Percentiles rank a stretch among this genome's conserved stretches.
These are phyloP conservation scores for Ceratobasidium sp. DNA, from an alignment of 1,284 basidiomycete species.

Conservation along the genomic window DNA sequence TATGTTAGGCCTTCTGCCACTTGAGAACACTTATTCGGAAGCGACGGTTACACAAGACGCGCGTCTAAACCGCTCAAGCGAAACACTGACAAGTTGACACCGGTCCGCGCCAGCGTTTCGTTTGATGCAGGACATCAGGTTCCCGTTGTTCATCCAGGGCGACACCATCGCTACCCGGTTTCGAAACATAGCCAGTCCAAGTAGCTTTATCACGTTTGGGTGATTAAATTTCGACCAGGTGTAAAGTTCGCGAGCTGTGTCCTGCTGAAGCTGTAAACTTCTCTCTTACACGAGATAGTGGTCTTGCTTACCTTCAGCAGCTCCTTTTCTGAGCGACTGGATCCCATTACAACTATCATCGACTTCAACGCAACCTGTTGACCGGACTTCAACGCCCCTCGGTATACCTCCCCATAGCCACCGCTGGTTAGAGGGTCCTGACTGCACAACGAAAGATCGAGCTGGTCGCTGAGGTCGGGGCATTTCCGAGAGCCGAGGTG, in stretches of 20 bases:
- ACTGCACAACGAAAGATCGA: neutral
- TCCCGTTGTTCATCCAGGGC: too few relatives aligned
- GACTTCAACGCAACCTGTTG: neutral
- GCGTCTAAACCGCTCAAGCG: neutral
- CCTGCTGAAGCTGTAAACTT: neutral
- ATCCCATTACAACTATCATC: neutral
- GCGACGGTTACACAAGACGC: neutral
- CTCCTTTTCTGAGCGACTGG: neutral
- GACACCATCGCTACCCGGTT: too few relatives aligned
- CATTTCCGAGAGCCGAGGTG: neutral
- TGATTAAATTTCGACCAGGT: slow-evolving; percentile 5
- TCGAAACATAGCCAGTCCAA: neutral
- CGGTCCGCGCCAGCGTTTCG: neutral
- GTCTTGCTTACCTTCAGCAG: neutral
- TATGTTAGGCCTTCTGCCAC: neutral
- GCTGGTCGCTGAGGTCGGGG: neutral
- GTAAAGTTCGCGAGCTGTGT: neutral
- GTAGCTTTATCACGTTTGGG: neutral
- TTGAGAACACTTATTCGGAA: neutral
- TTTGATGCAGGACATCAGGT: neutral
- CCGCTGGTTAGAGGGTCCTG: neutral
- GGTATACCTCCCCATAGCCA: neutral
- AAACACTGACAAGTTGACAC: neutral
- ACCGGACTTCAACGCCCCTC: neutral
- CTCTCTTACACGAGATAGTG: neutral